Evolutionary conservation across 139 green algal genomes (phyloP), one percentile per base, ranked within the genome.

Genomic region (Chlamydomonas sp.): DNA sequence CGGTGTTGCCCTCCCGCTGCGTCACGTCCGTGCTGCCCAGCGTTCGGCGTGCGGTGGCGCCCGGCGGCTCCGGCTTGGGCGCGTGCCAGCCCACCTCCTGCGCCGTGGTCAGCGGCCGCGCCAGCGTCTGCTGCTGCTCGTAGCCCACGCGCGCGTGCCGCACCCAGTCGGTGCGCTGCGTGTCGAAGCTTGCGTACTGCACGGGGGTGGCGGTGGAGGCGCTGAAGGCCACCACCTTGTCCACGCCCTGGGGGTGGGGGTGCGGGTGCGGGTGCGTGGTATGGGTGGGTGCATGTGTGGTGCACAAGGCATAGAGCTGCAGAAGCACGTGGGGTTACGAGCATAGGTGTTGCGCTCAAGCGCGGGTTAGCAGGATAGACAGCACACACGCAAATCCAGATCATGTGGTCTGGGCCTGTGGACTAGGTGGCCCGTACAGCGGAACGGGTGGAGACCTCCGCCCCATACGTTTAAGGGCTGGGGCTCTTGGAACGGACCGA

Each of bases 21-120:
- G 80, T 90, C 5, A 91, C 82, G 61, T 91, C 87, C 3, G 87
- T 91, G 81, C n/a, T 63, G 68, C 80, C 79, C 76, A 88, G 68
- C 67, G 79, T 68, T 9, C 20, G 16, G 8, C 84, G 86, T 4
- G 18, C 15, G 3, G 10, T 17, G 57, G 81, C 9, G 62, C 78
- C 78, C 17, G 67, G 79, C 2, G 86, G 86, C 5, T 20, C 18
- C 1, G 62, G 69, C 20, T 90, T 90, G 57, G 49, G 2, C 17
- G 79, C 67, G 76, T 90, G 68, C 88, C 74, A 84, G 62, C 88
- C 88, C 49, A 92, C 77, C 60, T 91, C 86, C 71, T 92, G 90
- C 62, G 74, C 57, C 1, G 80, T 92, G 14, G 83, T 89, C 73
- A 92, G 78, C 1, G 90, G 90, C 12, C 66, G 81, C 10, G 73